Evolutionary conservation across 148 eudicot species (phyloP).

Genomic region (Pharnaceum exiguum): DNA sequence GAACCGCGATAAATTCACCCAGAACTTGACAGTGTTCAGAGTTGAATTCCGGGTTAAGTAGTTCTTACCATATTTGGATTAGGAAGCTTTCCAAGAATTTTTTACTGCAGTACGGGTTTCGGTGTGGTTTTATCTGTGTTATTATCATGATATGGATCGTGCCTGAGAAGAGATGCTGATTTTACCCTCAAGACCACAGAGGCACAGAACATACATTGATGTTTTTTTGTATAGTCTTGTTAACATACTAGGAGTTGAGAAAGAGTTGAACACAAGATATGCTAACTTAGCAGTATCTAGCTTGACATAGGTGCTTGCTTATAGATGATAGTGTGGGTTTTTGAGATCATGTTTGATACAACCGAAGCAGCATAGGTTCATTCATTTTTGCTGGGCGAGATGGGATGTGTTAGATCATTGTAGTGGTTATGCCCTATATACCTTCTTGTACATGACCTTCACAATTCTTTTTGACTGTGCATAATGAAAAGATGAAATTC

Average conservation of each 20-base stretch:
- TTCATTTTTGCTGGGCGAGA: constrained; percentile 17
- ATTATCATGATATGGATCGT: constrained; percentile 1
- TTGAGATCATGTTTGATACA: constrained; percentile 3
- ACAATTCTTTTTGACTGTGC: constrained; percentile 15
- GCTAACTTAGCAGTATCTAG: constrained; percentile 12
- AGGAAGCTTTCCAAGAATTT: neutral
- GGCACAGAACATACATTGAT: neutral
- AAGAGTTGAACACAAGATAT: constrained; percentile 6
- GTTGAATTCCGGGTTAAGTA: constrained; percentile 65
- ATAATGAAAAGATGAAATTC: constrained; percentile 18
- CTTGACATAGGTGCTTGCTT: constrained; percentile 10
- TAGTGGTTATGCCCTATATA: neutral
- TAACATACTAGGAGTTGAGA: constrained; percentile 1
- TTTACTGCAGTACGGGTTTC: neutral
- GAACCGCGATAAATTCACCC: constrained; percentile 84
- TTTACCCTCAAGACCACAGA: constrained; percentile 10
- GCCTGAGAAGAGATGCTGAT: neutral
- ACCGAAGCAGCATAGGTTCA: neutral
- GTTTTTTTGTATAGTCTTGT: constrained; percentile 14
- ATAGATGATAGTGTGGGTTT: constrained; percentile 9
- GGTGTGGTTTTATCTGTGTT: neutral
- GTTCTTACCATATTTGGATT: neutral
- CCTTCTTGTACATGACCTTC: constrained; percentile 24
- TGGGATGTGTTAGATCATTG: neutral
- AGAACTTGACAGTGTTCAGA: constrained; percentile 65